phyloP scores from a whole-genome alignment of 331 rosid genomes.

The Pyrus hybrid region DNA sequence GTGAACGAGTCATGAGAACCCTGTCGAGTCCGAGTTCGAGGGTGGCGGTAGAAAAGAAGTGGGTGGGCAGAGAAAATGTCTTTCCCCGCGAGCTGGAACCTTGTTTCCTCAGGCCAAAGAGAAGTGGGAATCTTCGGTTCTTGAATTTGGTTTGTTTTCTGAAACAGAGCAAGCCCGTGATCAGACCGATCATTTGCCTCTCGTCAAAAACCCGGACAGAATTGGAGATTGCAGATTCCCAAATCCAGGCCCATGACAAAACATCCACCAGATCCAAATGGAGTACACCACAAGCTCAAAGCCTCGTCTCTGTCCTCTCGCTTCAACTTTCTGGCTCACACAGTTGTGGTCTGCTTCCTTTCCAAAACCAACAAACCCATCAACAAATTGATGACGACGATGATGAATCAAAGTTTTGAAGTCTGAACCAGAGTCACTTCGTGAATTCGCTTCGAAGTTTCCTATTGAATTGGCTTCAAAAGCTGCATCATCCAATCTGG shows the following conservation, averaged over 20 bases:
- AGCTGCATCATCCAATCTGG: conserved; percentile 43
- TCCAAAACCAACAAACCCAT: no score
- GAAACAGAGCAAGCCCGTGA: conserved; percentile 14
- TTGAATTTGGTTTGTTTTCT: conserved; percentile 18
- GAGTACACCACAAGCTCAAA: no score
- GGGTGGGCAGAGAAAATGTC: neutral
- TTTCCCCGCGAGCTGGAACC: neutral
- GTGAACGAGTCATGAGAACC: conserved; percentile 24
- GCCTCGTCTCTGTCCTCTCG: no score
- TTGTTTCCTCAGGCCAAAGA: no score
- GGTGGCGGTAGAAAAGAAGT: neutral
- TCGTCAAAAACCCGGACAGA: conserved; percentile 43
- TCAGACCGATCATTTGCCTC: conserved; percentile 25
- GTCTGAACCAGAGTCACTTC: conserved; percentile 45
- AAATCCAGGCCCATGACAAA: no score
- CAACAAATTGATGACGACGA: no score
- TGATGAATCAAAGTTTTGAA: no score
- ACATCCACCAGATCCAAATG: no score
- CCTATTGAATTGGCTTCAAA: conserved; percentile 22
- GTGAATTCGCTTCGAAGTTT: conserved; percentile 30
- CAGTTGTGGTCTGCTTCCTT: no score
- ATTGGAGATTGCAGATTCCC: conserved; percentile 23
- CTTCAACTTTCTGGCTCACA: no score
- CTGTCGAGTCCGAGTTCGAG: conserved; percentile 18
- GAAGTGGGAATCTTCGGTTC: conserved; percentile 27